These are phyloP conservation scores for Plantago coronopus DNA, from an alignment of 305 asterid species.

Conservation along the genomic window DNA sequence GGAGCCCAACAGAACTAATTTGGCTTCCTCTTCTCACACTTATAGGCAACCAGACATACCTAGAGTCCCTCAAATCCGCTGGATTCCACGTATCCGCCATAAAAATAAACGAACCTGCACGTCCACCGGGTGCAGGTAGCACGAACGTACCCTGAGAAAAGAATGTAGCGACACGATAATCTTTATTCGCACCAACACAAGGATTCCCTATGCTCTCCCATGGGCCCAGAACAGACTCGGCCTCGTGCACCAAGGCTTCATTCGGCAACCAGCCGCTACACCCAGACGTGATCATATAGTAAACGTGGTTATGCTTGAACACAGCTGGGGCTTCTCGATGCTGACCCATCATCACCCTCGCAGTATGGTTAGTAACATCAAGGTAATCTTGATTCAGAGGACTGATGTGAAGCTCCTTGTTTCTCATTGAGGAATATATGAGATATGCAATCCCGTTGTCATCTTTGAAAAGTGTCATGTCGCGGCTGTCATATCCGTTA, in stretches of 20 bases:
- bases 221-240: conserved; percentile 59
- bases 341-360: conserved; percentile 49
- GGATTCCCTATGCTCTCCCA: conserved; percentile 78
- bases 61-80: conserved; percentile 46
- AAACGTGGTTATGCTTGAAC: conserved; percentile 47
- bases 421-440: conserved; percentile 46
- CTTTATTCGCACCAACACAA: conserved; percentile 55
- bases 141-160: conserved; percentile 62
- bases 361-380: conserved; percentile 27
- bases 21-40: conserved; percentile 32
- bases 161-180: conserved; percentile 45
- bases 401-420: conserved; percentile 62
- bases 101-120: conserved; percentile 41
- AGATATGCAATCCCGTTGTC: conserved; percentile 48
- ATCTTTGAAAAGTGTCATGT: conserved; percentile 60
- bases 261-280: conserved; percentile 82
- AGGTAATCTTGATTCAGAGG: conserved; percentile 38
- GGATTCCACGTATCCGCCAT: conserved; percentile 74
- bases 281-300: conserved; percentile 70
- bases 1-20: conserved; percentile 26
- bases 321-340: conserved; percentile 64
- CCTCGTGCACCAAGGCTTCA: conserved; percentile 62
- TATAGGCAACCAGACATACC: conserved; percentile 71
- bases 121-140: conserved; percentile 47
- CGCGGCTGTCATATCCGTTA: conserved; percentile 60